Conservation (phyloP, 169 alveolate species). For the Plasmodium vivax region DNA sequence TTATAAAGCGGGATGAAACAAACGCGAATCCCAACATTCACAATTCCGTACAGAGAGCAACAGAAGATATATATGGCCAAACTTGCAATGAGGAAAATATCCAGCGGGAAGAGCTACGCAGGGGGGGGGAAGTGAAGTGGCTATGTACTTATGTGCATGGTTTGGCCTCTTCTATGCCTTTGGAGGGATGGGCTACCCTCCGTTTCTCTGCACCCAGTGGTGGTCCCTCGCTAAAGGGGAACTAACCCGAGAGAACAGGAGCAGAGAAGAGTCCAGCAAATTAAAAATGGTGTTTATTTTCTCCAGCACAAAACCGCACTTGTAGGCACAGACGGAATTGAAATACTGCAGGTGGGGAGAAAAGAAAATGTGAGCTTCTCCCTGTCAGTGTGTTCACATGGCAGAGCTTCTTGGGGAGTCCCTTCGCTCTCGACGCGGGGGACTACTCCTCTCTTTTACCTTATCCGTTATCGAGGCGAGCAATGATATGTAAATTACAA, state of each 20-base stretch:
- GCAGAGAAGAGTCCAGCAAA: constrained; percentile 69
- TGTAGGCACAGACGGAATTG: constrained; percentile 77
- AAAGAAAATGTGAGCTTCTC: background rate
- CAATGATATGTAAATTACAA: constrained; percentile 77
- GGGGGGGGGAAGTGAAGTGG: background rate
- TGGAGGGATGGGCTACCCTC: background rate
- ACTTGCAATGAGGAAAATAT: constrained; percentile 77
- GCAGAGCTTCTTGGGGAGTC: background rate
- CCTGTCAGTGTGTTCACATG: background rate
- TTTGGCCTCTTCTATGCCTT: background rate
- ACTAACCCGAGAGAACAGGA: constrained; percentile 43
- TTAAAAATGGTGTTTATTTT: constrained; percentile 71
- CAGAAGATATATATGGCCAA: constrained; percentile 77
- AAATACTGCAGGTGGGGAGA: constrained; percentile 27
- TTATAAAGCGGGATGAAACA: constrained; percentile 74
- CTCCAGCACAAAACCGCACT: constrained; percentile 84
- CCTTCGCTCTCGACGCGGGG: background rate
- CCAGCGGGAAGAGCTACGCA: constrained; percentile 80
- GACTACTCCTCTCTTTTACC: background rate
- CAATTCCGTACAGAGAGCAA: constrained; percentile 81
- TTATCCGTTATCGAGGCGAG: constrained; percentile 68
- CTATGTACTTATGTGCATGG: background rate
- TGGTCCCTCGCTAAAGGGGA: background rate
- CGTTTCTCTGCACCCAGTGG: background rate
- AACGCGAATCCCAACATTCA: constrained; percentile 80